Conservation (phyloP, 768 basidiomycete species). For the Phanerochaete sordida region DNA sequence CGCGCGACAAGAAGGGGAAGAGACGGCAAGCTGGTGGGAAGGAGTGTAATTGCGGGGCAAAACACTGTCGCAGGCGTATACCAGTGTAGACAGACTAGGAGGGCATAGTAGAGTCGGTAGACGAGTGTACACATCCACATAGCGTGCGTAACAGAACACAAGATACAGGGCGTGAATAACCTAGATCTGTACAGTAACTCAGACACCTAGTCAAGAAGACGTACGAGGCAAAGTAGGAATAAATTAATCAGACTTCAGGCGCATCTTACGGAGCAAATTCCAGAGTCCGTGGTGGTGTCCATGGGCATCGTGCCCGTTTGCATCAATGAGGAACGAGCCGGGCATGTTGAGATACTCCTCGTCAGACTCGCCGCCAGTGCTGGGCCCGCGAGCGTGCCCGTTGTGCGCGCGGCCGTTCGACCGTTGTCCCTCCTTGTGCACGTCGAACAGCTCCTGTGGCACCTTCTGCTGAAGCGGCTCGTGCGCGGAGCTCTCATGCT, state of each 20-base stretch:
- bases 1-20: slow-evolving; percentile 24
- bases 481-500: slow-evolving; percentile 21
- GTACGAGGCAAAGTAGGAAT: background rate
- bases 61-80: slow-evolving; percentile 37
- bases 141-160: background rate
- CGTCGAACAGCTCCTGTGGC: slow-evolving; percentile 13
- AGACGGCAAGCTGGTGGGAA: slow-evolving; percentile 24
- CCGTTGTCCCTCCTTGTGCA: background rate
- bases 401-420: background rate
- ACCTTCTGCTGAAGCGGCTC: slow-evolving; percentile 21
- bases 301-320: background rate
- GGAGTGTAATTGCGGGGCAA: slow-evolving; percentile 36
- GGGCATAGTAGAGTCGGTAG: background rate
- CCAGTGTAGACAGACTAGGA: slow-evolving; percentile 6
- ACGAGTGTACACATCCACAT: background rate
- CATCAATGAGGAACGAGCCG: slow-evolving; percentile 8
- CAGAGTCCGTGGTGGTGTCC: slow-evolving; percentile 1
- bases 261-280: slow-evolving; percentile 9
- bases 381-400: background rate
- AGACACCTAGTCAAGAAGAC: background rate
- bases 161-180: background rate
- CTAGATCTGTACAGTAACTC: background rate
- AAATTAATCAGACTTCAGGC: slow-evolving; percentile 4
- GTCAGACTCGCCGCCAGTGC: background rate
- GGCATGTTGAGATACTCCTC: slow-evolving; percentile 10